Evolutionary conservation across 2,329 filamentous ascomycete species (phyloP).

Genomic region (Phyllosticta citribraziliensis): DNA sequence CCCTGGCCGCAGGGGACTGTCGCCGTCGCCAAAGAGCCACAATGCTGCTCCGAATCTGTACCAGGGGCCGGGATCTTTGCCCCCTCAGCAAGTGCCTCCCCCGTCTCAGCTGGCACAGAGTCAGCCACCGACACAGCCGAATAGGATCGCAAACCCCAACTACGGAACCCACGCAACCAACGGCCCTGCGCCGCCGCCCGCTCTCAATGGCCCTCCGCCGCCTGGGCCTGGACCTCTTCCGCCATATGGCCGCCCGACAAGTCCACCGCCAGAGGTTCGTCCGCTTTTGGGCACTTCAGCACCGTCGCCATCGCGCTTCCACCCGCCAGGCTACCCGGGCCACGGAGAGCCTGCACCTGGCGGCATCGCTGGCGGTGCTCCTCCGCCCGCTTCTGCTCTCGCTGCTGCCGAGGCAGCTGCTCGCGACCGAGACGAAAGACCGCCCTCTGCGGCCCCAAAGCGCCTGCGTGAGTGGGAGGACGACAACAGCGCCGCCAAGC

Average conservation of each 20-base stretch:
- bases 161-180: constrained; percentile 33
- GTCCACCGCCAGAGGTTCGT: constrained; percentile 74
- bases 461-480: constrained; percentile 89
- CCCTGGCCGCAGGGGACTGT: constrained; percentile 41
- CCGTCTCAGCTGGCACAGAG: constrained; percentile 41
- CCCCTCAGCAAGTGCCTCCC: constrained; percentile 17
- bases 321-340: constrained; percentile 69
- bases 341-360: constrained; percentile 55
- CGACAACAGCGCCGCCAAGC: constrained; percentile 60
- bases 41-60: constrained; percentile 45
- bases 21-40: constrained; percentile 51
- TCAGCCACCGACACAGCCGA: constrained; percentile 36
- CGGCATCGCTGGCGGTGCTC: constrained; percentile 59
- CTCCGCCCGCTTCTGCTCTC: constrained; percentile 53
- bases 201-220: constrained; percentile 28
- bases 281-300: constrained; percentile 75
- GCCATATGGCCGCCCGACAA: constrained; percentile 64
- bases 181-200: constrained; percentile 46
- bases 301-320: constrained; percentile 81
- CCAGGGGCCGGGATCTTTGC: constrained; percentile 22
- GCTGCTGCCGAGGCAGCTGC: constrained; percentile 59
- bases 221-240: constrained; percentile 49
- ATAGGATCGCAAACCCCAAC: constrained; percentile 37
- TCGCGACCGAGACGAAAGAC: constrained; percentile 62
- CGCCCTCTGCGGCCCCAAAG: constrained; percentile 65